Percentiles rank a stretch among this genome's conserved stretches.
Conservation (phyloP, 345 rosid species). For the Arabidopsis suecica region DNA sequence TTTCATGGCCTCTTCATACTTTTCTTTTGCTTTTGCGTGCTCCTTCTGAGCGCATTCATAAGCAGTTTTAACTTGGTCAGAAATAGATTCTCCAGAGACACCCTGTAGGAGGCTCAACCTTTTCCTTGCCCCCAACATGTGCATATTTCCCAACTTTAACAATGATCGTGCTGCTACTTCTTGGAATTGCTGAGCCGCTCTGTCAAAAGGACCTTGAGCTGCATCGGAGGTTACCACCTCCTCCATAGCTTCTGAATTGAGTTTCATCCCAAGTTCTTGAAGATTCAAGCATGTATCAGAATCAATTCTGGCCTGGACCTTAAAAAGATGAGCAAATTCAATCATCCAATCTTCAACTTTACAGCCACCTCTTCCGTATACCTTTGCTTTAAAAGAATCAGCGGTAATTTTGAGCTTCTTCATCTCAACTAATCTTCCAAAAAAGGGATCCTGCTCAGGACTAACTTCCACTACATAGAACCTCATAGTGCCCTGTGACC, state of each 20-base stretch:
- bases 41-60: conserved; percentile 69
- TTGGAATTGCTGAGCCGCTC: conserved; percentile 82
- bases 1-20: conserved; percentile 77
- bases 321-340: conserved; percentile 80
- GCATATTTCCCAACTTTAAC: conserved; percentile 88
- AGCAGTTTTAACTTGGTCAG: conserved; percentile 59
- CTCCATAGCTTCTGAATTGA: conserved; percentile 90
- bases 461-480: conserved; percentile 68
- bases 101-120: conserved; percentile 60
- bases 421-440: conserved; percentile 50
- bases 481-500: conserved; percentile 57
- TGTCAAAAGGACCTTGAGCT: conserved; percentile 72
- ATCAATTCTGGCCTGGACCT: conserved; percentile 76
- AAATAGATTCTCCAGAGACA: conserved; percentile 61
- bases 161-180: conserved; percentile 87
- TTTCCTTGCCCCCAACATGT: conserved; percentile 85
- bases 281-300: conserved; percentile 71
- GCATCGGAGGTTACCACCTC: conserved; percentile 86
- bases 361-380: conserved; percentile 42
- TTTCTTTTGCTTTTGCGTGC: conserved; percentile 59
- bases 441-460: conserved; percentile 65
- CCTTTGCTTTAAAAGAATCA: conserved; percentile 42
- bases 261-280: conserved; percentile 81
- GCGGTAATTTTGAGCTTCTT: conserved; percentile 37
- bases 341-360: conserved; percentile 85